Percentiles rank a stretch among this genome's conserved stretches.
phyloP scores from a whole-genome alignment of 768 basidiomycete species.

The Xerocomellus amylosporus region DNA sequence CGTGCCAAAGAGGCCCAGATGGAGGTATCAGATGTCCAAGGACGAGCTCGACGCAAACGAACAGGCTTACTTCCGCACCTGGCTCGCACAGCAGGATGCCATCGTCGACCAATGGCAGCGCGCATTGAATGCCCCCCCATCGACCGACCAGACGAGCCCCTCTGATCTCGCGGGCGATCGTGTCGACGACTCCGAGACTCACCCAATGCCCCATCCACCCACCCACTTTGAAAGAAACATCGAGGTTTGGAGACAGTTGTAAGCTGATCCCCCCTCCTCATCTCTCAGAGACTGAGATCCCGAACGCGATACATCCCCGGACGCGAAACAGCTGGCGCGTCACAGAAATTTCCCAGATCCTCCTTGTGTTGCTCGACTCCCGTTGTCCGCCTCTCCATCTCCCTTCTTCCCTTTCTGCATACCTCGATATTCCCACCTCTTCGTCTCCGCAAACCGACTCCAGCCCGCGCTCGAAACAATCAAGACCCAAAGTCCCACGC shows the following conservation, averaged over 20 bases:
- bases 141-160: constrained; percentile 6
- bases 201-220: constrained; percentile 56
- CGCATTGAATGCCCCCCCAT: constrained; percentile 5
- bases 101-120: constrained; percentile 52
- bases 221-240: constrained; percentile 87
- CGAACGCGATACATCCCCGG: neutral
- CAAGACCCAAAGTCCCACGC: constrained; percentile 23
- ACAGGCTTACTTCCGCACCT: constrained; percentile 76
- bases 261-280: constrained; percentile 30
- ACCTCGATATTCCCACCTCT: constrained; percentile 41
- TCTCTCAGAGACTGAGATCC: neutral
- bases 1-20: constrained; percentile 73
- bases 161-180: neutral
- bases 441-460: neutral
- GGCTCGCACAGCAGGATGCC: constrained; percentile 66
- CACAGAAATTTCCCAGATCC: constrained; percentile 84
- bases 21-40: constrained; percentile 85
- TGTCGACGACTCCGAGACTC: constrained; percentile 16
- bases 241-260: constrained; percentile 95
- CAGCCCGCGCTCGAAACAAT: constrained; percentile 27
- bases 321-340: constrained; percentile 75
- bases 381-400: constrained; percentile 87
- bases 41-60: constrained; percentile 89
- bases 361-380: constrained; percentile 85
- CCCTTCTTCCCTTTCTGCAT: constrained; percentile 70